Base-by-base conservation (phyloP, 441 rosid genomes). In the Erodium moschatum region DNA sequence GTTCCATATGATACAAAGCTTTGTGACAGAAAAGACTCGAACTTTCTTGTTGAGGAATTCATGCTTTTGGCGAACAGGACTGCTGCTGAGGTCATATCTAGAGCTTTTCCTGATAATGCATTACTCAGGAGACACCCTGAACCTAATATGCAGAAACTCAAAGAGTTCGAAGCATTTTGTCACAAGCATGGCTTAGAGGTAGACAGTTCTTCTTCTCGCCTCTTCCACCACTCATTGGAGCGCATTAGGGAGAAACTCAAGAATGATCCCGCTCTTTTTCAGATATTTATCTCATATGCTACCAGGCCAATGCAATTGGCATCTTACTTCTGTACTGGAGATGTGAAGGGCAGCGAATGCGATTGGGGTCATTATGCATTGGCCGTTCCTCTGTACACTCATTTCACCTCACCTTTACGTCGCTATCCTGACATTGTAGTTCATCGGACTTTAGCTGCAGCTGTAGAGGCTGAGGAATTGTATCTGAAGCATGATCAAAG, bases 351-450 rank as follows among this genome's bases (percentile, higher is more conserved):
- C 62, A 69, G 77, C 52, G 77, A 73, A 60, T 77, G 77, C 67
- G 86, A 88, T 38, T 87, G 98, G 95, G 85, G 87, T 71, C 97
- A 93, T 81, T 93, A 93, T 79, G 96, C 87, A n/a, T 77, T 91
- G 48, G 93, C 95, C 75, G 84, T 85, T 77, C 96, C 96, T 76
- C 75, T 88, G 38, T 91, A 89, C 72, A 93, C 98, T 21, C 98
- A 93, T 83, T 93, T 91, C 72, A 91, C 98, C 71, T 85, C 98
- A 54, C 98, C 98, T 4, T 74, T 93, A 68, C 88, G 98, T 63
- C 84, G 97, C 42, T 91, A 93, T 80, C 86, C 97, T 6, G 98
- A 93, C 77, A 81, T 93, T 68, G 77, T 93, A 12, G 98, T 93
- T 35, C 98, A 93, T 78, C 87, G 96, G 33, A 83, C 83, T 11